Conservation (phyloP, 2,329 filamentous ascomycete species). For the Rutstroemia sp. region DNA sequence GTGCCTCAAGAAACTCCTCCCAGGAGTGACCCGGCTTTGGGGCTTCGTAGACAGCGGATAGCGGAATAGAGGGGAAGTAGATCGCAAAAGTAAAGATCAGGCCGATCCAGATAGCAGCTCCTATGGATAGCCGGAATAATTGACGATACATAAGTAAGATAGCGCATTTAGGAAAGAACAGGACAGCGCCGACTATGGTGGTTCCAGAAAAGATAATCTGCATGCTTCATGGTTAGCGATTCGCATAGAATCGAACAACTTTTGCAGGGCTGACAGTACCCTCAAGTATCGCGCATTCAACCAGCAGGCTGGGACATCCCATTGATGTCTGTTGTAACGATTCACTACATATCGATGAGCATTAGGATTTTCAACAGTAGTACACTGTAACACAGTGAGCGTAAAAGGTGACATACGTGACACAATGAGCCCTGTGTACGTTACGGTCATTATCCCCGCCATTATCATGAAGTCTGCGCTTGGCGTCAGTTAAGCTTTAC, state of each 20-base stretch:
- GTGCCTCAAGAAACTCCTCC: background rate
- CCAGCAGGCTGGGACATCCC: background rate
- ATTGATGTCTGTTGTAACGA: background rate
- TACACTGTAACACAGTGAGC: no score
- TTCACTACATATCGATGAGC: background rate
- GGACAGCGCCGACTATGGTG: background rate
- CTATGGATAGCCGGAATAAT: background rate
- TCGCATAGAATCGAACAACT: background rate
- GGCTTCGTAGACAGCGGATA: background rate
- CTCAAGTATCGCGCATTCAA: background rate
- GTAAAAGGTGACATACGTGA: background rate
- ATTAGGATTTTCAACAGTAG: background rate
- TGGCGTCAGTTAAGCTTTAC: background rate
- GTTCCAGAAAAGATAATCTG: background rate
- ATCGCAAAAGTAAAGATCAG: background rate
- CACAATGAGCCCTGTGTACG: background rate
- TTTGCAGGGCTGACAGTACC: background rate
- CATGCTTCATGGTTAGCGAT: background rate
- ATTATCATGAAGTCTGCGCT: background rate
- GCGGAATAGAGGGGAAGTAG: background rate
- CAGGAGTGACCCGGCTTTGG: background rate
- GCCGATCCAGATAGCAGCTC: background rate
- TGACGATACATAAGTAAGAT: background rate
- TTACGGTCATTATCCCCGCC: background rate
- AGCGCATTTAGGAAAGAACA: background rate